Evolutionary conservation across 768 basidiomycete species (phyloP), one percentile per base, ranked within the genome.

Genomic region (Rhodotorula paludigena): DNA sequence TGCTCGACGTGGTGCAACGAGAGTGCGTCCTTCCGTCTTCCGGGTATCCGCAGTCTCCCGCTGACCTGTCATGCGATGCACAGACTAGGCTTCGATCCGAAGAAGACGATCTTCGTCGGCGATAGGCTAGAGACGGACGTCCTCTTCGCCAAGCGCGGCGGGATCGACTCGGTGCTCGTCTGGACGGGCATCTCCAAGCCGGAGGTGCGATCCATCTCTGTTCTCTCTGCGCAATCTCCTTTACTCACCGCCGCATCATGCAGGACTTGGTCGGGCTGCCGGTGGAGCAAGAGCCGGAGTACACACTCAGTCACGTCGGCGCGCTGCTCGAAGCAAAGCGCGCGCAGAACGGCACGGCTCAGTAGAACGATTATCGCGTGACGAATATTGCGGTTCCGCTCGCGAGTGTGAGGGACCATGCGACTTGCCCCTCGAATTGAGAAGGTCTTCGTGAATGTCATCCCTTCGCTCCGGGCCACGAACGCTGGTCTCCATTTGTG

Each of bases 41-140:
- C n/a, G n/a, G n/a, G n/a, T 21, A 21, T 47, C n/a, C 45, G 33
- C 42, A 18, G 12, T 42, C 25, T 56, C 42, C 55, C 36, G 20
- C 45, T 18, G 14, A 9, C 12, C 45, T 47, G 12, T 7, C 14
- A 16, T 47, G 14, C 12, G 25, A 7, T 20, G 3, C 33, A 23
- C 68, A 94, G 92, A 79, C 85, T 92, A 68, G 77, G 88, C 52
- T 96, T 90, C 77, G 88, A 97, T 78, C 89, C 90, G 38, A 79
- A 83, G 64, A 82, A 86, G 57, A 92, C 93, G 16, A 84, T 97
- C 76, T 96, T 98, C 88, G 82, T 97, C 47, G 94, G 94, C 52
- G 94, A 98, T 79, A 84, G 93, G 67, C 82, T 98, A 71, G 88
- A 89, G 76, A 97, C 94, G 11, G 94, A 98, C 78, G 93, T 98